phyloP scores from a whole-genome alignment of 371 early-diverging fungal species.

The Syncephalis plumigaleata region DNA sequence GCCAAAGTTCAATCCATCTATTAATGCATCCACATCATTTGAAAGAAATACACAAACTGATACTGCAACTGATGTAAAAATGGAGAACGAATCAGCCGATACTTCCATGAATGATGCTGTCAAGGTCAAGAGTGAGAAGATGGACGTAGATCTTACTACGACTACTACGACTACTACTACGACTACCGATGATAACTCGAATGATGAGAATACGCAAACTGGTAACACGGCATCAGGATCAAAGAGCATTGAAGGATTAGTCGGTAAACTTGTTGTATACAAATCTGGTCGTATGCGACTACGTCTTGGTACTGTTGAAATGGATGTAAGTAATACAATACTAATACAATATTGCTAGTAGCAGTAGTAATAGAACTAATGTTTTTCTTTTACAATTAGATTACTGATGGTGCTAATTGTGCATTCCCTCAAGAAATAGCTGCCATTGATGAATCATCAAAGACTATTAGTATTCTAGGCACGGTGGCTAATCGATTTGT shows the following conservation, averaged over 20 bases:
- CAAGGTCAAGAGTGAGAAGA: neutral
- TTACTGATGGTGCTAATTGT: conserved; percentile 18
- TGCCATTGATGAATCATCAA: conserved; percentile 23
- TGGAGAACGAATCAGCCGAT: conserved; percentile 11
- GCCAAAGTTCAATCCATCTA: conserved; percentile 15
- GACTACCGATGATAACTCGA: no score
- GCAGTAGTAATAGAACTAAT: no score
- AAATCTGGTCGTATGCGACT: conserved; percentile 42
- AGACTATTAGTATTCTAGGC: conserved; percentile 26
- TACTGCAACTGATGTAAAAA: conserved; percentile 6
- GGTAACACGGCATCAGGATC: no score
- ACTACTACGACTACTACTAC: no score
- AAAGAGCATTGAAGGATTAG: conserved; percentile 22
- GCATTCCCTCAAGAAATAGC: conserved; percentile 29
- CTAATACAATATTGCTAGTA: neutral
- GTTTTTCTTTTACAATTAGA: no score
- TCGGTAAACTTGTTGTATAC: conserved; percentile 37
- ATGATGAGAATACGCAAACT: no score
- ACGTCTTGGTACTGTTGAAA: conserved; percentile 27
- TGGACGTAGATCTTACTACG: conserved; percentile 6
- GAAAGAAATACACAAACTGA: no score
- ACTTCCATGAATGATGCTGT: conserved; percentile 1
- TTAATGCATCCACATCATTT: neutral
- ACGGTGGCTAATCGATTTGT: conserved; percentile 31
- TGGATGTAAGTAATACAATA: conserved; percentile 20